Evolutionary conservation across 352 stramenopile genomes (phyloP), one percentile per base, ranked within the genome.

Genomic region (Thalassiosira sp.): DNA sequence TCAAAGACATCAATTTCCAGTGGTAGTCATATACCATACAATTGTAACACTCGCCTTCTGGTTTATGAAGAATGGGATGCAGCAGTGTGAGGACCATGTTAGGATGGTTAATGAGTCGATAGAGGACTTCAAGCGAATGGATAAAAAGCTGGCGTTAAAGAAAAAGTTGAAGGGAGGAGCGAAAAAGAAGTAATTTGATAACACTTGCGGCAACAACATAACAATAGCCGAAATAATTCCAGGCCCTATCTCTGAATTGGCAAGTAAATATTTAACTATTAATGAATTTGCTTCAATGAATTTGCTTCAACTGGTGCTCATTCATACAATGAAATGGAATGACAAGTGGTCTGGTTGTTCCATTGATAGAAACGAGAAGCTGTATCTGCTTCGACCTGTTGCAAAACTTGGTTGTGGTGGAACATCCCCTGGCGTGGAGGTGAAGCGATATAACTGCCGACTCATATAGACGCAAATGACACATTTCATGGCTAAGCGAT

Each of bases 381-480:
- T 87, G 86, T 3, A 84, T 79, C 61, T 82, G 89, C 33, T 92
- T 92, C 24, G 75, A 79, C 56, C 74, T 56, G 64, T 86, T 76
- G 24, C 76, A 65, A 73, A 92, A 90, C 66, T 91, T 92, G 3
- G 74, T 65, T 13, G 72, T 85, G 1, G 87, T 92, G 0, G 77
- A 85, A 60, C 87, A 92, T 18, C 79, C 79, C 37, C 62, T 69
- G n/a, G 82, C 82, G 66, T 91, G 63, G 28, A 92, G 89, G 59
- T 86, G 70, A 10, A 86, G 68, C 0, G 75, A 75, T 35, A 92
- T 51, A 8, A 90, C 61, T 15, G 60, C 75, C 20, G 72, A 74
- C 67, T 92, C 81, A 67, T 89, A 92, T 10, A 90, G 45, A 15
- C 52, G n/a, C 28, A 92, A 57, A 15, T 67, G 54, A 60, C 74